phyloP scores from a whole-genome alignment of 2,329 filamentous ascomycete species.

The Seiridium cupressi region DNA sequence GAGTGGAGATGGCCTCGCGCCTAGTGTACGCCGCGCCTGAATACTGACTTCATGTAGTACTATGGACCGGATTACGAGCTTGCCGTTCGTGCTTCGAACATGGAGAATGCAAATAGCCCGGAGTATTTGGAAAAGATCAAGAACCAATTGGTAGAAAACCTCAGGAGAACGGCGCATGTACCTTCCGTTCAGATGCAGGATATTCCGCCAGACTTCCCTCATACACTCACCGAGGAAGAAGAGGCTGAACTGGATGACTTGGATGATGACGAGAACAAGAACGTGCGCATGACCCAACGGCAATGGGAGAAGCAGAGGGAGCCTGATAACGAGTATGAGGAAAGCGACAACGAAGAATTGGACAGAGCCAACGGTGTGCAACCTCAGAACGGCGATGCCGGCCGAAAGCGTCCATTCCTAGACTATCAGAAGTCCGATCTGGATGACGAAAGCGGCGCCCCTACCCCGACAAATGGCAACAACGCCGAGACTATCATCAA shows the following conservation, averaged over 20 bases:
- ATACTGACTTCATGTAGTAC: slow-evolving; percentile 59
- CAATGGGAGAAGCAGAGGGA: slow-evolving; percentile 77
- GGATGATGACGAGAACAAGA: slow-evolving; percentile 84
- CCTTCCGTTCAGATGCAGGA: slow-evolving; percentile 93
- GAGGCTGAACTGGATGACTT: slow-evolving; percentile 65
- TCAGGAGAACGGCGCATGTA: slow-evolving; percentile 79
- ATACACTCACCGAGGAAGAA: slow-evolving; percentile 64
- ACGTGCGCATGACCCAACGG: slow-evolving; percentile 77
- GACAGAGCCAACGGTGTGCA: slow-evolving; percentile 70
- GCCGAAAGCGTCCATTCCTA: slow-evolving; percentile 40
- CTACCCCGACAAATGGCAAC: slow-evolving; percentile 33
- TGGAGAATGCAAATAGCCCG: slow-evolving; percentile 86
- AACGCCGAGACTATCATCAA: slow-evolving; percentile 32
- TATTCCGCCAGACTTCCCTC: slow-evolving; percentile 60
- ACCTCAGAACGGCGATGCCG: slow-evolving; percentile 43
- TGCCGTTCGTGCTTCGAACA: slow-evolving; percentile 83
- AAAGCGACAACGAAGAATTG: slow-evolving; percentile 88
- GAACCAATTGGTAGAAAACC: slow-evolving; percentile 77
- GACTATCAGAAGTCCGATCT: slow-evolving; percentile 47
- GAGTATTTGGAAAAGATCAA: slow-evolving; percentile 83
- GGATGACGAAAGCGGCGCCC: slow-evolving; percentile 39
- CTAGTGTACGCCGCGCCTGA: background rate
- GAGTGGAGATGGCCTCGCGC: slow-evolving; percentile 19
- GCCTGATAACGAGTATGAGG: slow-evolving; percentile 78
- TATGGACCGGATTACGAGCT: slow-evolving; percentile 90